phyloP scores from a whole-genome alignment of 2,329 filamentous ascomycete species.

The Aureobasidium sp. region DNA sequence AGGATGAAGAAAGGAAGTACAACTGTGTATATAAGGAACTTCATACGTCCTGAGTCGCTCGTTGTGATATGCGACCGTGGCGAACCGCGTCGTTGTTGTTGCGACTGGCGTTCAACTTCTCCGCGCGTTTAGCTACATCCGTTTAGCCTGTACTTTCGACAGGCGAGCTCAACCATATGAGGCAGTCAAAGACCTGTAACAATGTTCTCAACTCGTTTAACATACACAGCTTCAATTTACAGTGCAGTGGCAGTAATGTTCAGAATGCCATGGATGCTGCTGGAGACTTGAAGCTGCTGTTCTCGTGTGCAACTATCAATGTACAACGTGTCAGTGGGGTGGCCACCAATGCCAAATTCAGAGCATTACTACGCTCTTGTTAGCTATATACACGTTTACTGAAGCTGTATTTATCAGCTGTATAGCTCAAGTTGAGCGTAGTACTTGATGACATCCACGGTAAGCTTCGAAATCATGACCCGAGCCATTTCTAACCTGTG shows the following conservation, averaged over 20 bases:
- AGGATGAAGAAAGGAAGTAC: background rate
- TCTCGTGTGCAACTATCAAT: background rate
- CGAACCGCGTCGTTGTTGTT: background rate
- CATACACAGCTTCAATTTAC: background rate
- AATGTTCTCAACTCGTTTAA: background rate
- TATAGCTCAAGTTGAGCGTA: background rate
- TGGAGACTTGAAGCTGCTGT: background rate
- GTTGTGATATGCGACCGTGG: background rate
- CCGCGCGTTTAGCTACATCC: background rate
- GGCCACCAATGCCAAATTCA: background rate
- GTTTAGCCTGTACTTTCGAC: background rate
- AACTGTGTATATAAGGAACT: background rate
- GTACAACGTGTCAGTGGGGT: background rate
- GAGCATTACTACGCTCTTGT: background rate
- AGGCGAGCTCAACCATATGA: conserved; percentile 1
- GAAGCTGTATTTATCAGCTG: background rate
- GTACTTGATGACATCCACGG: background rate
- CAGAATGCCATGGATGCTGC: background rate
- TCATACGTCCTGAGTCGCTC: background rate
- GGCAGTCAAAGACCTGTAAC: conserved; percentile 6
- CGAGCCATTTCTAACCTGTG: background rate
- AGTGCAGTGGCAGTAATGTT: background rate
- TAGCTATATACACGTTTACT: background rate
- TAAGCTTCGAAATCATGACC: background rate
- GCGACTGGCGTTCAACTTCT: background rate